Evolutionary conservation across 371 early-diverging fungal genomes (phyloP).

Genomic region (Capillidium rhysosporum): DNA sequence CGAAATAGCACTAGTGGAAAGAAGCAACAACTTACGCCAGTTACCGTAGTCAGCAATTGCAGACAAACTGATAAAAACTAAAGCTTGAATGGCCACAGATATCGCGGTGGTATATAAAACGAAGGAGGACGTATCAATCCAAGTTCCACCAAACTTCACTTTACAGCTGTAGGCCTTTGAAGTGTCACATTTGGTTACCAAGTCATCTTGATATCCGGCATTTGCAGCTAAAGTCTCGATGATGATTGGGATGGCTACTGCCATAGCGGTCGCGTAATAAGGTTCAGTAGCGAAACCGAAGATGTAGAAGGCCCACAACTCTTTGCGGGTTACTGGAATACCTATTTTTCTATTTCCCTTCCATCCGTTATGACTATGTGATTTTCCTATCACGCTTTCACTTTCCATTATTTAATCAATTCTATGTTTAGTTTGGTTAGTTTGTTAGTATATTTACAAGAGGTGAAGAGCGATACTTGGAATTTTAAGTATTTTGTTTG

Average conservation of each 20-base stretch:
- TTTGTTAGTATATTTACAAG: too few species aligned
- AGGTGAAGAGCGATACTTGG: too few species aligned
- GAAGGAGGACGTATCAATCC: slow-evolving; percentile 25
- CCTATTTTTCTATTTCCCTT: neutral
- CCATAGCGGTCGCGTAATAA: slow-evolving; percentile 15
- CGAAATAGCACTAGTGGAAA: slow-evolving; percentile 20
- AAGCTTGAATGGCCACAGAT: slow-evolving; percentile 29
- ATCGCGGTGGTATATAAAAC: slow-evolving; percentile 30
- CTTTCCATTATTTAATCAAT: too few species aligned
- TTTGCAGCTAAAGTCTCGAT: slow-evolving; percentile 18
- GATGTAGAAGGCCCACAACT: neutral
- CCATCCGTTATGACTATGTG: neutral
- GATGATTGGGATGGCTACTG: slow-evolving; percentile 23
- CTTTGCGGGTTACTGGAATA: neutral
- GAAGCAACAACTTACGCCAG: slow-evolving; percentile 22
- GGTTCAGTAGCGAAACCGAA: slow-evolving; percentile 7
- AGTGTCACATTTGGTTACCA: neutral
- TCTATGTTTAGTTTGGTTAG: too few species aligned
- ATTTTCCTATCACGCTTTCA: too few species aligned
- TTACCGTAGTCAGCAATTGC: slow-evolving; percentile 35
- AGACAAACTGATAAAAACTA: slow-evolving; percentile 30
- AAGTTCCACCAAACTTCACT: slow-evolving; percentile 6
- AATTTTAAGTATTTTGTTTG: too few species aligned
- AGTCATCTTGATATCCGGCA: neutral
- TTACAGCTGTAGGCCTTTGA: slow-evolving; percentile 14